Percentiles rank a stretch among this genome's conserved stretches.
These are phyloP conservation scores for Apiotrichum sp. DNA, from an alignment of 1,284 basidiomycete species.

Conservation along the genomic window DNA sequence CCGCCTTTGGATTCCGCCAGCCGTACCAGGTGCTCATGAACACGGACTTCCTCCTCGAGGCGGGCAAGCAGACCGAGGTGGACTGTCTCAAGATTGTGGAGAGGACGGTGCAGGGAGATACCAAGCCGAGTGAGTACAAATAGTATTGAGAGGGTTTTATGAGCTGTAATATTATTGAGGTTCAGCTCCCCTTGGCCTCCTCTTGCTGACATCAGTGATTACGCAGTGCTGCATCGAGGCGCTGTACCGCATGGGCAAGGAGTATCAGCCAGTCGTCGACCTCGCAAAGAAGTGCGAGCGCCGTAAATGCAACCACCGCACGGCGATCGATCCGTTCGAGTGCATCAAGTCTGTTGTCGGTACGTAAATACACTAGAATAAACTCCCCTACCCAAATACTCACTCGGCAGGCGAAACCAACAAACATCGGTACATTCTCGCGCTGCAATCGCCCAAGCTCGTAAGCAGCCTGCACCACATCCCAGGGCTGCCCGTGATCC, in stretches of 20 bases:
- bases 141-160: too few species aligned
- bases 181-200: neutral
- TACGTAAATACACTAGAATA: slow-evolving; percentile 44
- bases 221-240: slow-evolving; percentile 92
- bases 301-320: slow-evolving; percentile 87
- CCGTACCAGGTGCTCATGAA: slow-evolving; percentile 87
- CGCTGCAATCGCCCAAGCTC: slow-evolving; percentile 67
- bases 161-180: too few species aligned
- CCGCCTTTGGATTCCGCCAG: slow-evolving; percentile 79
- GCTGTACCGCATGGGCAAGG: slow-evolving; percentile 70
- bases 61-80: slow-evolving; percentile 51
- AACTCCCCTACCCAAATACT: neutral
- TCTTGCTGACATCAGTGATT: slow-evolving; percentile 62
- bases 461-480: slow-evolving; percentile 60
- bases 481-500: slow-evolving; percentile 77
- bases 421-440: slow-evolving; percentile 82
- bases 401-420: slow-evolving; percentile 65
- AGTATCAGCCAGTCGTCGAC: slow-evolving; percentile 64
- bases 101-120: slow-evolving; percentile 69
- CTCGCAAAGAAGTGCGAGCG: slow-evolving; percentile 89
- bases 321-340: slow-evolving; percentile 70
- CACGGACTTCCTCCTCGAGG: slow-evolving; percentile 71
- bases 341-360: slow-evolving; percentile 79
- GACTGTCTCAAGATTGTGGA: slow-evolving; percentile 72
- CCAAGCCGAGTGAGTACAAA: slow-evolving; percentile 72